These are phyloP conservation scores for Fusarium circinatum DNA, from an alignment of 2,329 filamentous ascomycete genomes.

Conservation along the genomic window DNA sequence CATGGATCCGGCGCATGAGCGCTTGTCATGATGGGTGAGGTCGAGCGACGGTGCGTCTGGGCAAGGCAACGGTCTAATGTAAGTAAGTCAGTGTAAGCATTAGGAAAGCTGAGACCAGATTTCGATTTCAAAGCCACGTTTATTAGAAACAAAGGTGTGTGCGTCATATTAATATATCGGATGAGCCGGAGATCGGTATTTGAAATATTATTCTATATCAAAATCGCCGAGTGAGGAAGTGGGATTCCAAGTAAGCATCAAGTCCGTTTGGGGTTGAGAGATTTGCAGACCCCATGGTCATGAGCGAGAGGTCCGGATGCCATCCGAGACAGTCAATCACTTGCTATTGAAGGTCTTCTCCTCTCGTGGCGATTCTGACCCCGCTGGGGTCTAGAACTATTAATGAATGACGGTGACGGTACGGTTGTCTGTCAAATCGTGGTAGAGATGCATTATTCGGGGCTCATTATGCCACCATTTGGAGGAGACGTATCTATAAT, in stretches of 20 bases:
- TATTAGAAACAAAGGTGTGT: neutral
- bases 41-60: slow-evolving; percentile 1
- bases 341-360: neutral
- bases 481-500: neutral
- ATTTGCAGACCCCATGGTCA: slow-evolving; percentile 27
- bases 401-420: neutral
- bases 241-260: neutral
- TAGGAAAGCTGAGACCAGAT: neutral
- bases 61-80: neutral
- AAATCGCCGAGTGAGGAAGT: neutral
- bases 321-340: slow-evolving; percentile 27
- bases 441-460: slow-evolving; percentile 7
- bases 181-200: slow-evolving; percentile 6
- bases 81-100: slow-evolving; percentile 8
- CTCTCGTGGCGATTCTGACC: slow-evolving; percentile 18
- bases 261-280: neutral
- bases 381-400: slow-evolving; percentile 20
- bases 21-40: slow-evolving; percentile 22
- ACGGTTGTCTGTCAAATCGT: slow-evolving; percentile 10
- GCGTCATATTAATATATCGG: neutral
- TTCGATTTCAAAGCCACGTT: slow-evolving; percentile 2
- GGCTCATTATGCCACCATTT: slow-evolving; percentile 16
- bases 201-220: neutral
- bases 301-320: slow-evolving; percentile 28
- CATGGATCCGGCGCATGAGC: slow-evolving; percentile 2